Conservation (phyloP, 495 filamentous ascomycete genomes). For the Rhypophila decipiens region DNA sequence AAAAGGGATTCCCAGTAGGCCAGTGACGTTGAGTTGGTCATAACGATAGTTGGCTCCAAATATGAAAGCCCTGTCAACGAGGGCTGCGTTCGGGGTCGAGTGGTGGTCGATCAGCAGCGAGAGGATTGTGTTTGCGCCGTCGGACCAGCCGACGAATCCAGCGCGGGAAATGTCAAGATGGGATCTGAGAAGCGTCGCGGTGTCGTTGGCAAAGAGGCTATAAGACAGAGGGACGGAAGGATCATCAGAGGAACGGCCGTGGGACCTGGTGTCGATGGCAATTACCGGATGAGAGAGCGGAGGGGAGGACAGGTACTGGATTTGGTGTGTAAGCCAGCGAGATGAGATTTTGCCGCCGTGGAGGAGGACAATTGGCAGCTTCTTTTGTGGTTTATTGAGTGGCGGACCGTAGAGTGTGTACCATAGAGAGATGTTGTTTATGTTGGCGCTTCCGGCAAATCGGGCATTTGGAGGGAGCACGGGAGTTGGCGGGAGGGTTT, state of each 20-base stretch:
- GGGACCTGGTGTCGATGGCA: conserved; percentile 4
- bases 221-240: background rate
- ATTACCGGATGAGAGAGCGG: background rate
- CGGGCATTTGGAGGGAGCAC: conserved; percentile 1
- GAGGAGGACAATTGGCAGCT: background rate
- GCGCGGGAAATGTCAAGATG: background rate
- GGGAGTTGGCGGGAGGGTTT: conserved; percentile 16
- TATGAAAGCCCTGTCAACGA: background rate
- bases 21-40: conserved; percentile 2
- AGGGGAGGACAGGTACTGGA: background rate
- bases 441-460: background rate
- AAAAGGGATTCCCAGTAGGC: background rate
- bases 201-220: background rate
- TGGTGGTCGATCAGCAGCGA: background rate
- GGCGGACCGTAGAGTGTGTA: conserved; percentile 1
- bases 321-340: background rate
- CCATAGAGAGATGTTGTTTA: conserved; percentile 4
- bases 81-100: too few species aligned
- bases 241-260: conserved; percentile 3
- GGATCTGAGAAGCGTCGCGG: background rate
- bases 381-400: background rate
- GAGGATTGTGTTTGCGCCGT: conserved; percentile 2
- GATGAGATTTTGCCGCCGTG: conserved; percentile 3
- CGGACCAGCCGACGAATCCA: conserved; percentile 1
- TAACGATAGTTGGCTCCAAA: background rate